Base-by-base conservation (phyloP, 2,329 filamentous ascomycete species). In the Ophiostoma angusticollis region DNA sequence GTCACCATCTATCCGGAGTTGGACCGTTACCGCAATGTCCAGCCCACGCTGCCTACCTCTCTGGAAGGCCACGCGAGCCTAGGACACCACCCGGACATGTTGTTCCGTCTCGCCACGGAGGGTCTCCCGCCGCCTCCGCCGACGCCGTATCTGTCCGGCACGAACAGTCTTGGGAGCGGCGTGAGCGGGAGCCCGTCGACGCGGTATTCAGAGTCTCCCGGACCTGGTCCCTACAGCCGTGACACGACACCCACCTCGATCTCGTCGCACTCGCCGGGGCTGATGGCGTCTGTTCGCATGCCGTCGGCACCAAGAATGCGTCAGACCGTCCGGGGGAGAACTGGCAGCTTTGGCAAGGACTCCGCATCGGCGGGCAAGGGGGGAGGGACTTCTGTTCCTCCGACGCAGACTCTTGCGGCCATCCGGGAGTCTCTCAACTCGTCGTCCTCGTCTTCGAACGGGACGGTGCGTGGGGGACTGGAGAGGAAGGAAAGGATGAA, bases 211-310 rank as follows among this genome's bases (percentile, higher is more conserved):
- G 81, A 76, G 40, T 86, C 82, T 1, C 75, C 75, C 1, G 72
- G 73, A 1, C 74, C 79, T 9, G 74, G 78, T 2, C 62, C 74
- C 5, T 86, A 84, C 57, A 86, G 81, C 52, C 70, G 81, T 45
- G 80, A 82, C 43, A 85, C 81, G 1, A 86, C 82, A 3, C 82
- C 82, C 6, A 85, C 80, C 5, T 86, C 82, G 9, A 77, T 82
- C 46, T 80, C 78, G 7, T 86, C 82, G 1, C 78, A 80, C 49
- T 86, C 80, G 13, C 79, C 82, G 4, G 70, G 73, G 3, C 56
- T 79, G 5, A 58, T 74, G 54, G 67, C 52, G 44, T 72, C 59
- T 39, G 63, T 55, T 45, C 65, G 59, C 45, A 64, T 53, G 48
- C 66, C 56, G 19, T 58, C 62, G 35, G 40, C 19, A 8, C 55